phyloP scores from a whole-genome alignment of 768 basidiomycete species.

The Pleurotus cornucopiae region DNA sequence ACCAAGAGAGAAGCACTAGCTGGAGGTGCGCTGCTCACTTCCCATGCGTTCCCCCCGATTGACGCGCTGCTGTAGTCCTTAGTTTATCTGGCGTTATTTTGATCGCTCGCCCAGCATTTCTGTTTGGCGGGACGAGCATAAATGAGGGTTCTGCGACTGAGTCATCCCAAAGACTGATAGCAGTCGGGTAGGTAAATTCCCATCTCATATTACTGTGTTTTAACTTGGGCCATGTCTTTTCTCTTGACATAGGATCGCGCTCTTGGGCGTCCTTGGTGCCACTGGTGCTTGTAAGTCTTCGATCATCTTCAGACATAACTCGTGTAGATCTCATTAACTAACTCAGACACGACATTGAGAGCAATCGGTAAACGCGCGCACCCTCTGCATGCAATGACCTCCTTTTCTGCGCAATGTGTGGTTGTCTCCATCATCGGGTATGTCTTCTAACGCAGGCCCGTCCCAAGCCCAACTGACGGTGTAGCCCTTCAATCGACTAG shows the following conservation, averaged over 20 bases:
- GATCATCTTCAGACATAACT: not conserved
- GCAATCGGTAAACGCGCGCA: slow-evolving; percentile 76
- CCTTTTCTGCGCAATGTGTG: slow-evolving; percentile 59
- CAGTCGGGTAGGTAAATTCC: slow-evolving; percentile 44
- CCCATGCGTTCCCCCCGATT: not conserved
- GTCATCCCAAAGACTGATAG: slow-evolving; percentile 43
- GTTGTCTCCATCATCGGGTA: slow-evolving; percentile 31
- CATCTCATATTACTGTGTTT: too few species aligned
- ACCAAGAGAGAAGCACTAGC: slow-evolving; percentile 51
- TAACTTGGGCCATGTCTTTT: not conserved
- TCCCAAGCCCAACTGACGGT: not conserved
- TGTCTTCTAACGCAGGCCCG: slow-evolving; percentile 11
- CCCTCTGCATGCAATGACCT: slow-evolving; percentile 66
- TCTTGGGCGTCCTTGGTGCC: slow-evolving; percentile 62
- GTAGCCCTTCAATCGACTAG: slow-evolving; percentile 20
- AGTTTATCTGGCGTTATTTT: slow-evolving; percentile 76
- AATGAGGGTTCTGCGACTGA: slow-evolving; percentile 9
- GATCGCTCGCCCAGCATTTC: slow-evolving; percentile 71
- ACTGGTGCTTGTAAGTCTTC: slow-evolving; percentile 61
- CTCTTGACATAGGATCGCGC: slow-evolving; percentile 40
- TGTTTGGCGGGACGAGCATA: slow-evolving; percentile 52
- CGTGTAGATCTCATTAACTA: not conserved
- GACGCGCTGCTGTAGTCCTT: slow-evolving; percentile 32
- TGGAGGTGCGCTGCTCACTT: slow-evolving; percentile 27
- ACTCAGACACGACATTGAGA: slow-evolving; percentile 39